Evolutionary conservation across 208 protist genomes (phyloP), one percentile per base, ranked within the genome.

Genomic region (Giardia muris): DNA sequence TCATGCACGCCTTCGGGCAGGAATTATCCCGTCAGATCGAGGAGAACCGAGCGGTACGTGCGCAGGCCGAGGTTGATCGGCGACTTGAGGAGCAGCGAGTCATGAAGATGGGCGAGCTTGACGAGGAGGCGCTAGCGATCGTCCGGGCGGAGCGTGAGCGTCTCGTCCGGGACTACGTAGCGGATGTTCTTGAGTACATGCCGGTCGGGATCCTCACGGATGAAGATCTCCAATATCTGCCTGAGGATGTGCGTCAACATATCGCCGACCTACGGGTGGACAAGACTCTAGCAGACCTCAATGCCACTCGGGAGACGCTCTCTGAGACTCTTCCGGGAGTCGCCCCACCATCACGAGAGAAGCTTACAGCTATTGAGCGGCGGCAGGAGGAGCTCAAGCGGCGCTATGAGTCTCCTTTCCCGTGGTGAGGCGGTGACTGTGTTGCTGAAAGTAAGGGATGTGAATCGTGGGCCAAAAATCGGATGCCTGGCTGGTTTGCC

Each of bases 161-260:
- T 46, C 42, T 89, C 19, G 42, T 89, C 19, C 4, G 86, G 42
- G 86, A 89, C 19, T 89, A 43, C 42, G 86, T 43, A 22, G 86
- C 86, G 45, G 19, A 89, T 46, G 86, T 89, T 46, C 45, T 89
- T 3, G 86, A 89, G 19, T 89, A 89, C 86, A 89, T 89, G 86
- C 4, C 4, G 4, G 86, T 43, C 4, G 86, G 86, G 39, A 89
- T 43, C 42, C 4, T 89, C 42, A 89, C 4, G 45, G 86, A 89
- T 4, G 86, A 89, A 45, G 86, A 89, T 43, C 19, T 89, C 4
- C 86, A 89, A 89, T 43, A 45, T 4, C 86, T 89, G 19, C 86
- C 86, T 4, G 19, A 10, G 42, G 86, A 89, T 3, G 19, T 89
- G 19, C 86, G 45, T 46, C 39, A 89, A 89, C n/a, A 89, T 4